Base-by-base conservation (phyloP, 2,329 filamentous ascomycete genomes). In the Gyromitra esculenta region DNA sequence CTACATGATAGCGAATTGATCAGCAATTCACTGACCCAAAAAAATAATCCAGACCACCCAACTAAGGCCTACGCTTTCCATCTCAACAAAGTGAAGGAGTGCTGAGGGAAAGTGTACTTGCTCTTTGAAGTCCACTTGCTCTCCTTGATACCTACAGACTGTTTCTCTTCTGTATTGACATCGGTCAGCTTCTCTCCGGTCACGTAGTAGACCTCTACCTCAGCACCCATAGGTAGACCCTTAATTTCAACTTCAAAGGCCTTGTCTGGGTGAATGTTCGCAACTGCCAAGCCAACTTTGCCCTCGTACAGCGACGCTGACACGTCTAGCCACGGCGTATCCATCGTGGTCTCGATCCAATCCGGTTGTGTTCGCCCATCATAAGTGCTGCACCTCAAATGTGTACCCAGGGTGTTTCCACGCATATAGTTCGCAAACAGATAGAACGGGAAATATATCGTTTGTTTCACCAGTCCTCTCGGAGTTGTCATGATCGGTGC, bases 371-470 rank as follows among this genome's bases (percentile, higher is more conserved):
- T 92, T n/a, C 85, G 85, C 0, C 92, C 92, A 15, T 87, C 86
- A 81, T 94, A 95, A 43, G 88, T 86, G 1, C 86, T 86, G 63
- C 87, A 86, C 4, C 86, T 86, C 5, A 94, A 87, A 82, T 94
- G 89, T 1, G 89, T 85, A 2, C 88, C 89, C 1, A 95, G 83
- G 0, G 90, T 90, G 81, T 87, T 87, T 1, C 92, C 92, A 43
- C 91, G 89, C 92, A 95, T 94, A 82, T 89, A 91, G 81, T 86
- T 87, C 80, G 87, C 87, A 83, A 91, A 93, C 37, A 94, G 85
- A 73, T 90, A 85, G 62, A 93, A 85, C 5, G 91, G 90, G 89
- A 90, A 93, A 89, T 90, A 94, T 2, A 89, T 92, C 0, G 91
- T 89, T 84, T 94, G 91, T 84, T 90, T 90, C 63, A 89, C 82